A percentile compares a stretch with the other conserved stretches of the same genome.
Evolutionary conservation across 805 yeast genomes (phyloP).

Genomic region (Saccharomycopsis synnaedendra): DNA sequence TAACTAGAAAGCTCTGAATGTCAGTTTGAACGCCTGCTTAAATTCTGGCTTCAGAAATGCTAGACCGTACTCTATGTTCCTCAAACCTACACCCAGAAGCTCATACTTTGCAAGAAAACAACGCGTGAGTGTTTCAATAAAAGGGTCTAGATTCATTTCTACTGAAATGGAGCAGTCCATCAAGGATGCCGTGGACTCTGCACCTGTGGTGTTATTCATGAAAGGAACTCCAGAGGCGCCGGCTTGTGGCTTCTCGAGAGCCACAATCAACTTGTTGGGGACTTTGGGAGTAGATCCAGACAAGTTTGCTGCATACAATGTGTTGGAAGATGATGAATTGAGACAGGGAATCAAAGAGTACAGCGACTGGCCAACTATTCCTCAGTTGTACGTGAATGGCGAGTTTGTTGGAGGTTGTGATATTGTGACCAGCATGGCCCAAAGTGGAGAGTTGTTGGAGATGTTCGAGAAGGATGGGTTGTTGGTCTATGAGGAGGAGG

Average conservation of each 20-base stretch:
- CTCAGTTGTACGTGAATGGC: constrained; percentile 82
- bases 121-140: no score
- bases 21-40: no score
- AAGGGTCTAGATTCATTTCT: constrained; percentile 39
- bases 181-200: constrained; percentile 71
- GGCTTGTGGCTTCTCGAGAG: constrained; percentile 94
- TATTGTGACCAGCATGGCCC: constrained; percentile 84
- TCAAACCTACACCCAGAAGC: no score
- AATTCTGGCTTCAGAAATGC: neutral
- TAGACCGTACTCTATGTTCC: neutral
- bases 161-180: constrained; percentile 77
- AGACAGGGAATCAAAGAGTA: constrained; percentile 94
- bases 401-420: constrained; percentile 98
- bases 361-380: constrained; percentile 97
- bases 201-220: constrained; percentile 96
- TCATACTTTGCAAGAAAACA: no score
- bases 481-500: constrained; percentile 70
- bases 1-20: no score
- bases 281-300: constrained; percentile 95
- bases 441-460: constrained; percentile 81
- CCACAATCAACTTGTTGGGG: constrained; percentile 86
- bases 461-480: constrained; percentile 70
- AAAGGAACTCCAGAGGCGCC: constrained; percentile 98
- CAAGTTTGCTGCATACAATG: constrained; percentile 95
- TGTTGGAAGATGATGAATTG: constrained; percentile 85